These are phyloP conservation scores for Verticillium nonalfalfae DNA, from an alignment of 2,329 filamentous ascomycete genomes.

Conservation along the genomic window DNA sequence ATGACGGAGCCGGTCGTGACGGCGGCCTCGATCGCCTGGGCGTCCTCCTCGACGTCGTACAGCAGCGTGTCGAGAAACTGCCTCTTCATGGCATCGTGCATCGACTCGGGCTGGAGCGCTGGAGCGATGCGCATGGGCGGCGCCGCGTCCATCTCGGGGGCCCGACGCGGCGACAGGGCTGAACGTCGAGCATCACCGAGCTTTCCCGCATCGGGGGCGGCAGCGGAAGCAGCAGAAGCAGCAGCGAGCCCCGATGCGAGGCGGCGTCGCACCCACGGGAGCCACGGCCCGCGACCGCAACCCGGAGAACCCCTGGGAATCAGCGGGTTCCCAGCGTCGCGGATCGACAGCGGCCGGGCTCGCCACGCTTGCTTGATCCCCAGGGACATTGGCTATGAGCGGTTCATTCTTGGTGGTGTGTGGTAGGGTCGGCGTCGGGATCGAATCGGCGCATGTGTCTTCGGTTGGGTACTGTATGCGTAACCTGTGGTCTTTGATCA, in stretches of 20 bases:
- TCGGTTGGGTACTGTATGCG: background rate
- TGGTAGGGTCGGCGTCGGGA: background rate
- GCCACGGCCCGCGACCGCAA: background rate
- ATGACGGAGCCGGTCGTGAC: background rate
- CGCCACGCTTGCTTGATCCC: conserved; percentile 37
- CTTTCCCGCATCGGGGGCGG: background rate
- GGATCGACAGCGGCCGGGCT: conserved; percentile 26
- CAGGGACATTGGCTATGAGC: conserved; percentile 38
- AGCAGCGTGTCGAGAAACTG: background rate
- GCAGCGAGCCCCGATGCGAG: background rate
- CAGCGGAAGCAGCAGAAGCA: background rate
- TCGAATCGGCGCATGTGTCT: background rate
- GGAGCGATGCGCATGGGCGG: background rate
- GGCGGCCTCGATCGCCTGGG: background rate
- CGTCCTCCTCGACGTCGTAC: background rate
- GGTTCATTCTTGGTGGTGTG: conserved; percentile 22
- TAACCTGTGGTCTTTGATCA: background rate
- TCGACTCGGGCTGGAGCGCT: background rate
- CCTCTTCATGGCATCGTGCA: background rate
- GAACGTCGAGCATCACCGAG: background rate
- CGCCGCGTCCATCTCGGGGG: background rate
- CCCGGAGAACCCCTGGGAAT: conserved; percentile 8
- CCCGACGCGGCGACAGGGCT: background rate
- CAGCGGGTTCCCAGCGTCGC: conserved; percentile 14
- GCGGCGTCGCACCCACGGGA: background rate